Evolutionary conservation across 257 asterid species (phyloP), one percentile per base, ranked within the genome.

Genomic region (Jacaranda mimosifolia): DNA sequence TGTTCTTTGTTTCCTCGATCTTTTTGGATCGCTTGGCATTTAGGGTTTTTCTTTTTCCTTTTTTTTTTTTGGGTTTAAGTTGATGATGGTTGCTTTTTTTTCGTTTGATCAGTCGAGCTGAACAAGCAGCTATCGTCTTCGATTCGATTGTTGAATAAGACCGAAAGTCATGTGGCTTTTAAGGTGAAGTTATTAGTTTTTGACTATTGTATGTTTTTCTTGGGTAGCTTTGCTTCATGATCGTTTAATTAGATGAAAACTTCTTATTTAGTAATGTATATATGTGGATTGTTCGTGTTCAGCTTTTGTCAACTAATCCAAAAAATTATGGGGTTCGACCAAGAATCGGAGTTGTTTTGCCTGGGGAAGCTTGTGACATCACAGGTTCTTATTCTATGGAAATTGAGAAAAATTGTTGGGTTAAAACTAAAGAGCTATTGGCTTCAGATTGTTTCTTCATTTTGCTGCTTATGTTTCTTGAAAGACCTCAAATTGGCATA

Each of bases 281-380:
- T 35, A 3, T 62, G 19, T 56, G 76, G 68, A 49, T 76, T 72
- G 17, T 67, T 48, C 36, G 70, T 57, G 9, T 73, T 59, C 83
- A 73, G 85, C 65, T 82, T 3, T 53, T 74, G 80, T 71, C 93
- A 53, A 90, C 92, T 18, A 87, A 86, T 59, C 91, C 91, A n/a
- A 87, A 73, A 32, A 86, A 82, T 17, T 92, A 92, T 69, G 85
- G 87, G 52, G 97, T 89, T 76, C 86, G 89, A 19, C 97, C 97
- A 0, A 85, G 81, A 52, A 74, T 74, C 8, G 92, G 90, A 17
- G 14, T 90, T 78, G 77, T 90, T 63, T 38, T 19, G 76, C 89
- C 95, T 46, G 76, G 83, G 78, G 83, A 91, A 60, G 82, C 83
- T 52, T 83, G 88, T 82, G 85, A 81, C 59, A 56, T 90, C 59